Conservation (phyloP, 306 rosid species). For the Chamaecrista fasciculata region DNA sequence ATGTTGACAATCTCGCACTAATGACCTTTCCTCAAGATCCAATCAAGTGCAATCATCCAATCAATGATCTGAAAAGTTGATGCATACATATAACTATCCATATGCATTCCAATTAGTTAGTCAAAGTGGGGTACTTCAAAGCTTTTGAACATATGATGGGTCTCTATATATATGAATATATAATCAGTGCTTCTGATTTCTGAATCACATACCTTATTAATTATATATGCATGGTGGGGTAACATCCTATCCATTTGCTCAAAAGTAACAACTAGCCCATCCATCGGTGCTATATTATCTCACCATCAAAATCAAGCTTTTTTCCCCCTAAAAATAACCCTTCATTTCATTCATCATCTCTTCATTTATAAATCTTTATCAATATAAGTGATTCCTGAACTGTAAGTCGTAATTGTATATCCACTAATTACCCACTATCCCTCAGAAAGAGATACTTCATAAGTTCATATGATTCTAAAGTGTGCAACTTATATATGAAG, state of each 20-base stretch:
- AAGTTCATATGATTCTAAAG: not conserved
- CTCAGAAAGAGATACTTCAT: not conserved
- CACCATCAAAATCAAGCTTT: slow-evolving; percentile 37
- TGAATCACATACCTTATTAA: no score
- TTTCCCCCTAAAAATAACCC: slow-evolving; percentile 20
- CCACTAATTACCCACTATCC: slow-evolving; percentile 7
- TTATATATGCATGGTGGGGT: slow-evolving; percentile 37
- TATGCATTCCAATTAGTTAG: no score
- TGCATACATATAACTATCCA: no score
- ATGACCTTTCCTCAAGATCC: no score
- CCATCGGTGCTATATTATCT: slow-evolving; percentile 36
- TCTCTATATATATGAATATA: no score
- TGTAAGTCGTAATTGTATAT: not conserved
- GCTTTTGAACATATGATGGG: slow-evolving; percentile 29
- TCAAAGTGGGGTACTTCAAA: no score
- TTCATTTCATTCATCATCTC: slow-evolving; percentile 28
- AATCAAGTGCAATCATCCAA: no score
- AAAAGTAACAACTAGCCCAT: slow-evolving; percentile 28
- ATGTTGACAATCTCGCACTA: no score
- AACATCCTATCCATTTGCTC: slow-evolving; percentile 33
- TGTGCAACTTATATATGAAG: not conserved
- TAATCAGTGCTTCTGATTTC: slow-evolving; percentile 12
- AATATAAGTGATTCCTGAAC: slow-evolving; percentile 27
- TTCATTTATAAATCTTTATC: slow-evolving; percentile 14
- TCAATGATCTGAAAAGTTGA: no score